Conservation (phyloP, 805 yeast genomes). For the Zygotorulaspora chibaensis region DNA sequence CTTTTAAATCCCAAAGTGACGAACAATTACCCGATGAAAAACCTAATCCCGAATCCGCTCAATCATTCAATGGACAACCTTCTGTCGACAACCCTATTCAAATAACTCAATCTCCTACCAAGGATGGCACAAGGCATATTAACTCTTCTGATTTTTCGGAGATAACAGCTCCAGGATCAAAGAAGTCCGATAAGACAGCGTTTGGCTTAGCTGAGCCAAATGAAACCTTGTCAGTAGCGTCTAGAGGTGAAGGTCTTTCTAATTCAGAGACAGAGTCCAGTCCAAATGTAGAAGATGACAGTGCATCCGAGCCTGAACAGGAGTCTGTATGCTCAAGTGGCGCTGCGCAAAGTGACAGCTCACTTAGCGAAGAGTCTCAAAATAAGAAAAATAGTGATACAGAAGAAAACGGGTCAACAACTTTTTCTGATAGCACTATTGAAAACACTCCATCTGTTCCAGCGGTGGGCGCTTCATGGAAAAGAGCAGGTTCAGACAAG, state of each 20-base stretch:
- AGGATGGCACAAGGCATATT: too few relatives aligned
- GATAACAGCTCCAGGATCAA: too few relatives aligned
- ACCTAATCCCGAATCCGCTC: not conserved
- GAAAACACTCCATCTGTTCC: conserved; percentile 19
- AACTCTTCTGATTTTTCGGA: too few relatives aligned
- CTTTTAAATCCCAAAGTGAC: too few relatives aligned
- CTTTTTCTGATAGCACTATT: conserved; percentile 22
- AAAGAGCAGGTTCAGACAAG: not conserved
- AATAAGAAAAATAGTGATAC: conserved; percentile 1
- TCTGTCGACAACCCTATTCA: too few relatives aligned
- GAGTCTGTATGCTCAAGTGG: not conserved
- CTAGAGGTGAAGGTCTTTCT: too few relatives aligned
- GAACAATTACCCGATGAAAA: not conserved
- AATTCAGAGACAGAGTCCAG: too few relatives aligned
- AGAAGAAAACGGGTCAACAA: not conserved
- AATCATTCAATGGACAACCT: not conserved
- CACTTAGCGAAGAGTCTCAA: not conserved
- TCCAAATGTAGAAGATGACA: not conserved
- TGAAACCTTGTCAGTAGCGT: too few relatives aligned
- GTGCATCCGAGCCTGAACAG: not conserved
- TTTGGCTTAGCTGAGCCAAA: too few relatives aligned
- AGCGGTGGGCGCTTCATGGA: not conserved
- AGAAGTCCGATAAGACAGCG: too few relatives aligned
- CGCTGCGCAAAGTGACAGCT: not conserved
- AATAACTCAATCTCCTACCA: too few relatives aligned